phyloP scores from a whole-genome alignment of 805 yeast species.

The Candida silvicultrix region DNA sequence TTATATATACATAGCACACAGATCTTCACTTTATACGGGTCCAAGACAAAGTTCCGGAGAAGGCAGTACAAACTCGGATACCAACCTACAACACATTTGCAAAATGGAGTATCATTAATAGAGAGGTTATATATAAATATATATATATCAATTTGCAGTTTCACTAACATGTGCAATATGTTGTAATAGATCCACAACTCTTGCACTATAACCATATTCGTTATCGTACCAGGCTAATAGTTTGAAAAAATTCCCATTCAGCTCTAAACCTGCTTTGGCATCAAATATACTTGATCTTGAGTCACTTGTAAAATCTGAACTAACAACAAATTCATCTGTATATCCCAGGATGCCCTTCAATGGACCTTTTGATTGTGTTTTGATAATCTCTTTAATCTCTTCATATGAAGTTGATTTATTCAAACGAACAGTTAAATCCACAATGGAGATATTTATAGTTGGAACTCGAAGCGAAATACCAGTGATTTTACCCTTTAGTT shows the following conservation, averaged over 20 bases:
- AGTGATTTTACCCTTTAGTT: constrained; percentile 85
- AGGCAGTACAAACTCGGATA: too few relatives aligned
- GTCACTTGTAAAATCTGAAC: constrained; percentile 84
- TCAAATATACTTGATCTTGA: constrained; percentile 84
- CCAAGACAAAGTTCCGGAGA: too few relatives aligned
- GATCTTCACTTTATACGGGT: too few relatives aligned
- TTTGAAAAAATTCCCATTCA: constrained; percentile 86
- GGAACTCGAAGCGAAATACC: constrained; percentile 95
- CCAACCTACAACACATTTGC: too few relatives aligned
- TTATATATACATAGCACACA: too few relatives aligned
- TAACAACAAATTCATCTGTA: constrained; percentile 91
- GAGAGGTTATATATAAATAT: too few relatives aligned
- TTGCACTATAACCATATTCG: constrained; percentile 94
- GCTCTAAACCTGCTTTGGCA: constrained; percentile 83
- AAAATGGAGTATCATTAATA: too few relatives aligned
- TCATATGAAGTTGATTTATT: constrained; percentile 73
- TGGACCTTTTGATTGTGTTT: constrained; percentile 71
- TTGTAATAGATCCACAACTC: constrained; percentile 87
- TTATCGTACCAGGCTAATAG: constrained; percentile 93
- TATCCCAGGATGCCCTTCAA: constrained; percentile 81
- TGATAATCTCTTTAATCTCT: constrained; percentile 70
- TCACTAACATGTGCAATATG: constrained; percentile 49
- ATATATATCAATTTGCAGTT: too few relatives aligned
- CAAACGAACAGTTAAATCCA: constrained; percentile 83
- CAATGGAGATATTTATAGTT: constrained; percentile 89